Percentiles rank a stretch among this genome's conserved stretches.
Evolutionary conservation across 1,284 basidiomycete species (phyloP).

Genomic region (Heterobasidion occidentale): DNA sequence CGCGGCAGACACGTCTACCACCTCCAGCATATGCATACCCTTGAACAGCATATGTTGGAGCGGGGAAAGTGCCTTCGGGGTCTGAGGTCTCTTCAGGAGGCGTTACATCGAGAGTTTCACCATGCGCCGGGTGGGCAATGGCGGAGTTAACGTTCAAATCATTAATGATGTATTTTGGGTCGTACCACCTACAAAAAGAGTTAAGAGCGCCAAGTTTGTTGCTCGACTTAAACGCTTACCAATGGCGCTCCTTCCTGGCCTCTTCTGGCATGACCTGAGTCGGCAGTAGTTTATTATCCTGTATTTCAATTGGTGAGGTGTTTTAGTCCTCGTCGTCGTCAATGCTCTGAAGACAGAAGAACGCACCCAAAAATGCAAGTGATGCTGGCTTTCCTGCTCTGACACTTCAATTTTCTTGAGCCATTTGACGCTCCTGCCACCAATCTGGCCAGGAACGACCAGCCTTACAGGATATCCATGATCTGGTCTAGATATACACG

Average conservation of each 20-base stretch:
- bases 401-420: slow-evolving; percentile 51
- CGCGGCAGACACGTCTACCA: slow-evolving; percentile 48
- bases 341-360: not conserved
- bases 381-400: slow-evolving; percentile 45
- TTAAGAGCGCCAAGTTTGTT: not conserved
- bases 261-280: not conserved
- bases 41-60: slow-evolving; percentile 26
- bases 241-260: not conserved
- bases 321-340: not conserved
- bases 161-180: not conserved
- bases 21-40: slow-evolving; percentile 70
- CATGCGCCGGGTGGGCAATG: slow-evolving; percentile 52
- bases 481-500: slow-evolving; percentile 30
- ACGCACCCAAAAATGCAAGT: slow-evolving; percentile 28
- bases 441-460: slow-evolving; percentile 60
- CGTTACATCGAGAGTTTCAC: slow-evolving; percentile 32
- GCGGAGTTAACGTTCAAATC: slow-evolving; percentile 38
- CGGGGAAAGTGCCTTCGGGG: too few species aligned
- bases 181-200: too few species aligned
- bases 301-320: not conserved
- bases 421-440: slow-evolving; percentile 57
- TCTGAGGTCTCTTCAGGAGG: not conserved
- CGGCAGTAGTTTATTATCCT: not conserved
- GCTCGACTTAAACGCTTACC: not conserved
- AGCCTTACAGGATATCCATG: slow-evolving; percentile 61